These are phyloP conservation scores for Verticillium zaregamsianum DNA, from an alignment of 2,329 filamentous ascomycete species.

Conservation along the genomic window DNA sequence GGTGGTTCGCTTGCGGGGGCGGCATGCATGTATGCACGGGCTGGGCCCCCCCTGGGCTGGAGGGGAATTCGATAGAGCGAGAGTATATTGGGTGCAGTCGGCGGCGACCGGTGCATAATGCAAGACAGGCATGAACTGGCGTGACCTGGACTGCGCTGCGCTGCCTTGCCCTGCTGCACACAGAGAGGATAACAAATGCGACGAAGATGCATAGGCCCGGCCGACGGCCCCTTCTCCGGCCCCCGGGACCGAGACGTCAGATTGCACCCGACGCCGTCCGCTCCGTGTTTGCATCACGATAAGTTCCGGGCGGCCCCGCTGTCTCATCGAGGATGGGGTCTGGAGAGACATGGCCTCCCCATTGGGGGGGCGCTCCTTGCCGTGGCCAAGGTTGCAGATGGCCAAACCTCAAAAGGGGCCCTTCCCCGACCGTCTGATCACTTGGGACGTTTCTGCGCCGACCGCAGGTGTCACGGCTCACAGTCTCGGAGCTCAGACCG, in stretches of 20 bases:
- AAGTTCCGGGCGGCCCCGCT: background rate
- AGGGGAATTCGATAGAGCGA: background rate
- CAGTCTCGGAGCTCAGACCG: background rate
- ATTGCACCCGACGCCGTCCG: background rate
- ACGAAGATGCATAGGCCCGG: background rate
- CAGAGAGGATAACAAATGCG: background rate
- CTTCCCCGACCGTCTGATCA: background rate
- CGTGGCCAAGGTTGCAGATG: background rate
- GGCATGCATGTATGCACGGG: background rate
- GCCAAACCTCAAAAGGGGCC: background rate
- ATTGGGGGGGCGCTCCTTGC: background rate
- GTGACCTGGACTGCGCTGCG: background rate
- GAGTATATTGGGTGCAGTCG: background rate
- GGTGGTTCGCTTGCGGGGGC: background rate
- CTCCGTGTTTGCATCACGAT: background rate
- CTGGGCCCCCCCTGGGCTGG: background rate
- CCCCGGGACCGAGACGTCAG: background rate
- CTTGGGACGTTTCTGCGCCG: background rate
- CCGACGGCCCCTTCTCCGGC: background rate
- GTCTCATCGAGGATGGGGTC: background rate
- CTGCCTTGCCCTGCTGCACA: background rate
- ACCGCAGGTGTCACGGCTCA: background rate
- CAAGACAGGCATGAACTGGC: background rate
- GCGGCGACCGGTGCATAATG: background rate
- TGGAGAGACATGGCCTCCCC: background rate